Evolutionary conservation across 1,284 basidiomycete species (phyloP), one percentile per base, ranked within the genome.

Genomic region (Puccinia triticina): DNA sequence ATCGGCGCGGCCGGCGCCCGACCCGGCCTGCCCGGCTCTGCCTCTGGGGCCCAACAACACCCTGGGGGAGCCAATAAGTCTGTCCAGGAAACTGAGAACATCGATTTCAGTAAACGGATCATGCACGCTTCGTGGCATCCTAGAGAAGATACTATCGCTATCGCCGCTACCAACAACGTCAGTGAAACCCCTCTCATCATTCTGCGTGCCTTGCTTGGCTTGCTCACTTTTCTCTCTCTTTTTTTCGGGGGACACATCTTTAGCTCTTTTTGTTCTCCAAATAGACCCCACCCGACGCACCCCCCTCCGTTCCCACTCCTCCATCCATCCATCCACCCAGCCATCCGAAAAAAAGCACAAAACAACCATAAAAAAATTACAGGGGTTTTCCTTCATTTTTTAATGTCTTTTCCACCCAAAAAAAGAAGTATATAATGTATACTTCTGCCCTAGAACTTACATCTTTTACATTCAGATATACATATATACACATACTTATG

Each of bases 51-150:
- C 1, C 4, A 92, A 93, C 85, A 91, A 92, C 86, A 82, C 89
- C 66, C 90, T 91, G 69, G 91, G 91, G 71, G 87, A 88, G 86
- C 43, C 32, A 66, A 40, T 34, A 92, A 93, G 88, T 93, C 95
- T 84, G 91, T 91, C 59, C 95, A 97, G 86, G 92, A 93, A 57
- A 90, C 96, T 85, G 95, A 98, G 43, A 77, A 81, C 40, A 61
- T 81, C 37, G 86, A 87, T 89, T 99, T 98, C 88, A 96, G 96
- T 89, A 99, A 98, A 92, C 99, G 99, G 91, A 99, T 99, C 86
- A 87, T 90, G 83, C 88, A 90, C 85, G 87, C 87, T 77, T 97
- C 95, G 88, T 98, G 95, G 93, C 96, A 98, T 89, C 96, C 96
- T 69, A 90, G 91, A 87, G 96, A 98, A 90, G 94, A 96, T 88